phyloP scores from a whole-genome alignment of 805 yeast genomes.

The Starmerella potacharoeniae region DNA sequence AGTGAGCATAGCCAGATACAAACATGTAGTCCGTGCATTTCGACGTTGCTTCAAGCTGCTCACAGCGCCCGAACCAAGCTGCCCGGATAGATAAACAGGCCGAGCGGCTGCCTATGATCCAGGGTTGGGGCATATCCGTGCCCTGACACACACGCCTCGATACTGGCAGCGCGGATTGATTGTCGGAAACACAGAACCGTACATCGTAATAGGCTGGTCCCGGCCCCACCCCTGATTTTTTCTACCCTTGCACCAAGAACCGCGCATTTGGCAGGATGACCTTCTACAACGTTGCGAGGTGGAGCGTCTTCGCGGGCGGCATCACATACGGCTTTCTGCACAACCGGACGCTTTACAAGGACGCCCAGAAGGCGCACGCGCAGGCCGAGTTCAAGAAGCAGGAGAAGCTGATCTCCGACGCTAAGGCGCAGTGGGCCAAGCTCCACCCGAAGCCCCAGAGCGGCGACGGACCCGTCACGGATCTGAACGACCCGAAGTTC shows the following conservation, averaged over 20 bases:
- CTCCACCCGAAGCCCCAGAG: conserved; percentile 38
- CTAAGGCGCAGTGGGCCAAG: conserved; percentile 78
- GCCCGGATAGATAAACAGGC: no score
- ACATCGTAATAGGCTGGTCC: conserved; percentile 10
- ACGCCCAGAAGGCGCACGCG: conserved; percentile 49
- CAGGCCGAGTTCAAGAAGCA: conserved; percentile 49
- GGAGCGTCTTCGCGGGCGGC: conserved; percentile 83
- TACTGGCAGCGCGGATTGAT: neutral
- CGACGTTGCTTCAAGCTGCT: neutral
- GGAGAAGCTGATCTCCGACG: conserved; percentile 70
- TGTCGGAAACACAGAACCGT: neutral
- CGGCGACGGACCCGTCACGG: conserved; percentile 35
- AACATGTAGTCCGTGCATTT: neutral
- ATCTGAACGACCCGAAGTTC: conserved; percentile 82
- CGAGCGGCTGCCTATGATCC: no score
- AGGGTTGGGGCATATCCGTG: no score
- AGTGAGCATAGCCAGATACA: neutral
- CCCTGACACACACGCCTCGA: neutral
- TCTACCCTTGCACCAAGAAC: neutral
- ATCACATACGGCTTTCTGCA: conserved; percentile 79
- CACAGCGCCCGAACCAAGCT: no score
- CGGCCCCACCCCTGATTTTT: conserved; percentile 4
- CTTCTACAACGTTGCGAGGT: conserved; percentile 48
- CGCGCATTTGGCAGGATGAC: conserved; percentile 17
- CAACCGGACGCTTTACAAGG: conserved; percentile 54